Evolutionary conservation across 1,139 yeast genomes (phyloP).

Genomic region (Suzukiozyma palmioleophila): DNA sequence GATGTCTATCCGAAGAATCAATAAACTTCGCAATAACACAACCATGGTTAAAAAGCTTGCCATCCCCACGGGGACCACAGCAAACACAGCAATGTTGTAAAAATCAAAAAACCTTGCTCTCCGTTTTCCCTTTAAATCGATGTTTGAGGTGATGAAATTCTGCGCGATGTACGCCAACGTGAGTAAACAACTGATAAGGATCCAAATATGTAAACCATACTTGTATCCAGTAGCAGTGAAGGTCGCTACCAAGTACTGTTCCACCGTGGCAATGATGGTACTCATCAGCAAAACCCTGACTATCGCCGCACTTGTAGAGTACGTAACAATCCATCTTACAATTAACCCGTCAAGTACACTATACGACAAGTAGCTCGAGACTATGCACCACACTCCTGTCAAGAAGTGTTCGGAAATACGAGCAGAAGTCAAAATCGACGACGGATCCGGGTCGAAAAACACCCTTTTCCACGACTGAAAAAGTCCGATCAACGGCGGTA

Average conservation of each 20-base stretch:
- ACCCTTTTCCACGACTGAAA: conserved; percentile 51
- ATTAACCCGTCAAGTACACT: conserved; percentile 84
- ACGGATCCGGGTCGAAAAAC: conserved; percentile 21
- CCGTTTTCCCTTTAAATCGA: conserved; percentile 49
- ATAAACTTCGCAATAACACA: conserved; percentile 67
- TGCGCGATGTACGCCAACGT: conserved; percentile 84
- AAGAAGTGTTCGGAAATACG: conserved; percentile 66
- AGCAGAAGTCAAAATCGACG: conserved; percentile 41
- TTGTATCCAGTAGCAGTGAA: conserved; percentile 46
- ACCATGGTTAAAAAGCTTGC: conserved; percentile 94
- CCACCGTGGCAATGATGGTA: conserved; percentile 63
- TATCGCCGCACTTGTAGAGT: conserved; percentile 83
- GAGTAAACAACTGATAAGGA: conserved; percentile 75
- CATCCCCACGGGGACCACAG: conserved; percentile 93
- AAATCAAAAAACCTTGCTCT: conserved; percentile 65
- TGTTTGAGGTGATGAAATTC: conserved; percentile 82
- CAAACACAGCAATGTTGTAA: conserved; percentile 87
- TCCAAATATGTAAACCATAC: conserved; percentile 87
- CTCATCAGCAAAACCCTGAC: conserved; percentile 82
- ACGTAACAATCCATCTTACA: conserved; percentile 91
- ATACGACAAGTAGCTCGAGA: conserved; percentile 78
- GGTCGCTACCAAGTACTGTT: conserved; percentile 62
- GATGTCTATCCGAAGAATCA: conserved; percentile 71
- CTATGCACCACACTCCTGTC: conserved; percentile 79
- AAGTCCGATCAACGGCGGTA: conserved; percentile 60